These are phyloP conservation scores for Colletotrichum sp. DNA, from an alignment of 2,329 filamentous ascomycete genomes.

Conservation along the genomic window DNA sequence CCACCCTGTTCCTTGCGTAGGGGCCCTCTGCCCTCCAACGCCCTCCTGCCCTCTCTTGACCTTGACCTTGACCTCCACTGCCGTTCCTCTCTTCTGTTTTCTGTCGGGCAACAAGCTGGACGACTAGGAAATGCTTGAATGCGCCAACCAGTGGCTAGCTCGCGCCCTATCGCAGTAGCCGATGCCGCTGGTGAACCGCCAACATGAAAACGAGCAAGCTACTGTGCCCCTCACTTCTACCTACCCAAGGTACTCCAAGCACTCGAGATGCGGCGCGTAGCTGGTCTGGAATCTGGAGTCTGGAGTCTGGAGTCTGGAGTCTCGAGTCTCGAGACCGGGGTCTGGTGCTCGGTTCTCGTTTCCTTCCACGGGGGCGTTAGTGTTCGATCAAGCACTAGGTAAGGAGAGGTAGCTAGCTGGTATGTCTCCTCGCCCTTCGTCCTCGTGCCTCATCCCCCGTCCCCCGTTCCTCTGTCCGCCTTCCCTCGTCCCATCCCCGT, in stretches of 20 bases:
- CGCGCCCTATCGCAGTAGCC: neutral
- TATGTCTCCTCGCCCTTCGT: neutral
- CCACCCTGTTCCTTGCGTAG: neutral
- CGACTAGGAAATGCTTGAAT: constrained; percentile 1
- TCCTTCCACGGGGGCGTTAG: neutral
- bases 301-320: neutral
- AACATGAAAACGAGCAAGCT: neutral
- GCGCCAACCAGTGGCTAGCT: neutral
- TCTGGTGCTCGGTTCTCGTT: neutral
- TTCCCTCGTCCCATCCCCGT: neutral
- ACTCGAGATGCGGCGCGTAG: neutral
- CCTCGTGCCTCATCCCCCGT: neutral
- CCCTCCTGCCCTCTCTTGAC: neutral
- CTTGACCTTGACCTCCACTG: neutral
- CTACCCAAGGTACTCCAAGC: neutral
- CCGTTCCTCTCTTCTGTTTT: neutral
- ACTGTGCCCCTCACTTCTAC: neutral
- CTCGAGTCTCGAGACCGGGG: neutral
- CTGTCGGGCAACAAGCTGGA: neutral
- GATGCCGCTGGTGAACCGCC: neutral
- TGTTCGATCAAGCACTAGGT: neutral
- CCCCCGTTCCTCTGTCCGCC: neutral
- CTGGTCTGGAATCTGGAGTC: neutral
- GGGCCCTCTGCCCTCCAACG: neutral
- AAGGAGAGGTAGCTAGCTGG: neutral